These are phyloP conservation scores for Xerocomus potaroensis DNA, from an alignment of 768 basidiomycete species.

Conservation along the genomic window DNA sequence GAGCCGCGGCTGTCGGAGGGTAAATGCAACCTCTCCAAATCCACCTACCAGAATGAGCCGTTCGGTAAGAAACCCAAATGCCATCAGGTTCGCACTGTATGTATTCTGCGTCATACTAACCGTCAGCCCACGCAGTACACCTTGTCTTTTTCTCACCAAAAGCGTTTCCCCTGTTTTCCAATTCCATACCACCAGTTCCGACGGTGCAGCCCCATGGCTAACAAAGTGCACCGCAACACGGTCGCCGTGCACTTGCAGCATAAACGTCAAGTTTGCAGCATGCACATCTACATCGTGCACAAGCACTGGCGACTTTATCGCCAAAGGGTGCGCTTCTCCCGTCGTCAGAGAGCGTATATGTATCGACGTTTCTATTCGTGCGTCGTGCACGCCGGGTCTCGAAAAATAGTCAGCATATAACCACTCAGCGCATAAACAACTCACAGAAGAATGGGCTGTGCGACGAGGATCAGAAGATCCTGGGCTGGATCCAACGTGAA, in stretches of 20 bases:
- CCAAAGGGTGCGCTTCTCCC: constrained; percentile 44
- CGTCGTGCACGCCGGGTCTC: constrained; percentile 11
- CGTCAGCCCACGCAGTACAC: background rate
- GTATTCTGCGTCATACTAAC: constrained; percentile 17
- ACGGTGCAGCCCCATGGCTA: constrained; percentile 30
- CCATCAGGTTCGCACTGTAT: constrained; percentile 31
- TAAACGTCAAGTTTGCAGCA: constrained; percentile 32
- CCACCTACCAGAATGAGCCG: constrained; percentile 36
- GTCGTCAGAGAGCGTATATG: constrained; percentile 45
- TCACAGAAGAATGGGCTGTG: constrained; percentile 34
- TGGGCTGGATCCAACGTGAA: constrained; percentile 65
- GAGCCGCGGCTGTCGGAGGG: constrained; percentile 26
- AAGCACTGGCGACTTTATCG: constrained; percentile 33
- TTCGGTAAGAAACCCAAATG: constrained; percentile 42
- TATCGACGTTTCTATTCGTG: constrained; percentile 26
- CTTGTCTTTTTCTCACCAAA: constrained; percentile 38
- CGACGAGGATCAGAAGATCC: constrained; percentile 54
- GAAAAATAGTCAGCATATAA: constrained; percentile 2
- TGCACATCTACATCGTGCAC: constrained; percentile 17
- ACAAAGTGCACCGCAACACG: constrained; percentile 48
- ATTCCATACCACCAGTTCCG: constrained; percentile 58
- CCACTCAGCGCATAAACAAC: constrained; percentile 6
- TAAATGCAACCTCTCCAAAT: constrained; percentile 18
- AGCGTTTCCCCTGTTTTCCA: constrained; percentile 55
- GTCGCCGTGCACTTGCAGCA: constrained; percentile 54